phyloP scores from a whole-genome alignment of 805 yeast species.

The Pichia scutulata region DNA sequence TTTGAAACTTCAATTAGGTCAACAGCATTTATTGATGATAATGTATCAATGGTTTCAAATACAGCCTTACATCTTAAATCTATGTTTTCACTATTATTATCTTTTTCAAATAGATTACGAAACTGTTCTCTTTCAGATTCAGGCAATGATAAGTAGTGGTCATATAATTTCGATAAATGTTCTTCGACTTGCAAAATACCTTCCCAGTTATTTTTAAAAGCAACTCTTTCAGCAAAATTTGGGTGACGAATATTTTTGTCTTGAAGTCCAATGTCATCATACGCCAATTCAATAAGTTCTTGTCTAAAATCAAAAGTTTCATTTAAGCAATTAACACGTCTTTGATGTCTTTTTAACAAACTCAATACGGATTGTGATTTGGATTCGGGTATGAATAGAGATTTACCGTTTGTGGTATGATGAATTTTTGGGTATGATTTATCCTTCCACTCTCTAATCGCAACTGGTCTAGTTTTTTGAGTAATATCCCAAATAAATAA shows the following conservation, averaged over 20 bases:
- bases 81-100: background rate
- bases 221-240: constrained; percentile 20
- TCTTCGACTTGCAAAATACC: constrained; percentile 9
- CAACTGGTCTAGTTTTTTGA: constrained; percentile 72
- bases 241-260: background rate
- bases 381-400: constrained; percentile 71
- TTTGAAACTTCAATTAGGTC: background rate
- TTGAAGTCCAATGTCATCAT: constrained; percentile 4
- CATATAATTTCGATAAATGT: constrained; percentile 4
- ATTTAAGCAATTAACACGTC: constrained; percentile 26
- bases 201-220: constrained; percentile 19
- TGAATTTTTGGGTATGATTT: constrained; percentile 52
- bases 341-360: constrained; percentile 21
- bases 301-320: constrained; percentile 28
- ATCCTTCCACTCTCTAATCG: constrained; percentile 68
- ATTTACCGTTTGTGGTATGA: constrained; percentile 61
- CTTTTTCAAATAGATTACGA: background rate
- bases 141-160: constrained; percentile 1
- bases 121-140: constrained; percentile 1
- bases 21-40: background rate
- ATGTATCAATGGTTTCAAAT: background rate
- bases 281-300: constrained; percentile 23
- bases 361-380: constrained; percentile 13
- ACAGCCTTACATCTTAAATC: background rate
- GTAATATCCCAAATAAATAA: constrained; percentile 74